Base-by-base conservation (phyloP, 148 eudicot genomes). In the Camellia lanceoleosa region DNA sequence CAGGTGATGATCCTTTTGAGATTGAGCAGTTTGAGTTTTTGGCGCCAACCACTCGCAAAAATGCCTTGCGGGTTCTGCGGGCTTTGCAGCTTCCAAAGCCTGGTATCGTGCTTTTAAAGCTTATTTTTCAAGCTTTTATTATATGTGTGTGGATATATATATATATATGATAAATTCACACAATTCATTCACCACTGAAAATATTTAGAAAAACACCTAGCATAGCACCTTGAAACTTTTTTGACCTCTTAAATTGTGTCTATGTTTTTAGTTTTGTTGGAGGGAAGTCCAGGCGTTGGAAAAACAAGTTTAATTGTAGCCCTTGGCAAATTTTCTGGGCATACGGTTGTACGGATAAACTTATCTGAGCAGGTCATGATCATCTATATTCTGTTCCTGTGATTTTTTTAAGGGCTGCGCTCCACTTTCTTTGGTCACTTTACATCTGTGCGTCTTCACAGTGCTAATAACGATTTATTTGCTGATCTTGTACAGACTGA, bases 221-320 rank as follows among this genome's bases (percentile, higher is more conserved):
- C 15, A 51, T 44, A 18, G 73, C 15, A 51, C 65, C 42, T 73
- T 38, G 49, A 20, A 43, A 76, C 58, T 54, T 79, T 72, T 83
- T 56, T 83, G 38, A 78, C 43, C 20, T 79, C 19, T 66, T 73
- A 54, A 46, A 54, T 38, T 79, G 56, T 68, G 85, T 63, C 46
- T 51, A 18, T 73, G 60, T 70, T 80, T 86, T 58, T 84, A 95
- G 99, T 96, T 66, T 76, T 96, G 82, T 74, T 96, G 89, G 99
- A 96, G 87, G 99, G 99, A 79, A 96, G 99, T 82, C 99, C 99
- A 7, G 99, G 99, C 71, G 98, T 96, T 74, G 99, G 99, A 47
- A 96, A 96, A 81, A 96, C 99, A 80, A 96, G 99, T 87, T 81
- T 96, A 85, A 83, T 96, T 76, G 84, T 87, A 72, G 92, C 97